Base-by-base conservation (phyloP, 306 rosid genomes). In the Cicer chorassanicum region DNA sequence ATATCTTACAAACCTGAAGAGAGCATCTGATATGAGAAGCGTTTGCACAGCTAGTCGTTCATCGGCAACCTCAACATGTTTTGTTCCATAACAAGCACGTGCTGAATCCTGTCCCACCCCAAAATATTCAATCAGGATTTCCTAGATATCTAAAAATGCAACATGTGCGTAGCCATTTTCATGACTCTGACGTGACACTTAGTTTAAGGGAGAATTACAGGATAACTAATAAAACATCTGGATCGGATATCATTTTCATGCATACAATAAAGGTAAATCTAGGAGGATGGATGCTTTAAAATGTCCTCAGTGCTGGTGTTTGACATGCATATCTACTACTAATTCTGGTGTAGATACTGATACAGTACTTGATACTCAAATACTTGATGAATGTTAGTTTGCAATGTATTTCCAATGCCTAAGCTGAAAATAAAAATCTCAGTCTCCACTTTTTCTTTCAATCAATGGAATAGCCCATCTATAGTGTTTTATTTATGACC, bases 61-160 rank as follows among this genome's bases (percentile, higher is more conserved):
- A 77, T 88, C 89, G 78, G 99, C 99, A 78, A 94, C 93, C 84
- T 94, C 99, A 56, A 94, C 93, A 73, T 94, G 99, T 85, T 92
- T 94, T 12, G 85, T 82, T 80, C 99, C 99, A 85, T 92, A 94
- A 80, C 97, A 94, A 48, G 97, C 97, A 70, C 97, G 96, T 61
- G 82, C 61, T 53, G 95, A 74, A 76, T 94, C 96, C 99, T 94
- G 91, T 70, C 24, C 54, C 68, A 51, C 7, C 44, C 65, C 54
- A 42, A 78, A 50, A n/a, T 16, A 49, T 64, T 74, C 69, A 56
- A 66, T 78, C 59, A 78, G 70, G 66, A 69, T 65, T 63, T 75
- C 70, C 75, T 29, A 65, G 43, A 74, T 62, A 57, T 77, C 46
- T 60, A 10, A 76, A 72, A 76, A 45, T 73, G n/a, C 5, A 11